Percentiles rank a stretch among this genome's conserved stretches.
Conservation (phyloP, 306 rosid genomes). For the Prunus mume region DNA sequence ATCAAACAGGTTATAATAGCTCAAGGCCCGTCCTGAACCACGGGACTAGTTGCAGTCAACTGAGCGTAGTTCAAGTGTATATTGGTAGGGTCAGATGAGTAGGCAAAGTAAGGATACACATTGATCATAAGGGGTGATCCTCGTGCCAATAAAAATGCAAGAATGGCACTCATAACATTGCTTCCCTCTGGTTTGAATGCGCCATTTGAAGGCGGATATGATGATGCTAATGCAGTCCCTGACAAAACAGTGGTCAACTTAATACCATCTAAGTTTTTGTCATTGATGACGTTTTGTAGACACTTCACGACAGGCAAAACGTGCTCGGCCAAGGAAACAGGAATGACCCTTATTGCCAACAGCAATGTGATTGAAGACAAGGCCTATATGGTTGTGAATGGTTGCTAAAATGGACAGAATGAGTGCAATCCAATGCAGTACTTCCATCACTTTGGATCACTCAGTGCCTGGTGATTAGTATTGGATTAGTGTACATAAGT, state of each 20-base stretch:
- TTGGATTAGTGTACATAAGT: too few species aligned
- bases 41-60: neutral
- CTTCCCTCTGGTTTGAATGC: neutral
- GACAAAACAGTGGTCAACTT: conserved; percentile 35
- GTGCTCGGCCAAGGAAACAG: neutral
- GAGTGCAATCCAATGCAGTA: neutral
- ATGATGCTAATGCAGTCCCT: neutral
- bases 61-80: conserved; percentile 16
- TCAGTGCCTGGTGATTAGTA: neutral
- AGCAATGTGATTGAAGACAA: conserved; percentile 14
- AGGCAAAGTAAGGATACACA: conserved; percentile 40
- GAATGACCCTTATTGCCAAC: conserved; percentile 34
- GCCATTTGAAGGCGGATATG: conserved; percentile 31
- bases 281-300: conserved; percentile 10
- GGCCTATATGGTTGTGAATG: neutral
- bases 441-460: neutral
- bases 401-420: neutral
- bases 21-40: neutral
- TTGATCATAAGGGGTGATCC: conserved; percentile 35
- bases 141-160: conserved; percentile 5
- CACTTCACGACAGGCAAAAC: conserved; percentile 22
- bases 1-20: conserved; percentile 32
- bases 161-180: conserved; percentile 4
- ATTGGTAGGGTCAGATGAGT: conserved; percentile 21
- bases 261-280: neutral